These are phyloP conservation scores for Tetradesmus obliquus DNA, from an alignment of 139 green algal genomes.

Conservation along the genomic window DNA sequence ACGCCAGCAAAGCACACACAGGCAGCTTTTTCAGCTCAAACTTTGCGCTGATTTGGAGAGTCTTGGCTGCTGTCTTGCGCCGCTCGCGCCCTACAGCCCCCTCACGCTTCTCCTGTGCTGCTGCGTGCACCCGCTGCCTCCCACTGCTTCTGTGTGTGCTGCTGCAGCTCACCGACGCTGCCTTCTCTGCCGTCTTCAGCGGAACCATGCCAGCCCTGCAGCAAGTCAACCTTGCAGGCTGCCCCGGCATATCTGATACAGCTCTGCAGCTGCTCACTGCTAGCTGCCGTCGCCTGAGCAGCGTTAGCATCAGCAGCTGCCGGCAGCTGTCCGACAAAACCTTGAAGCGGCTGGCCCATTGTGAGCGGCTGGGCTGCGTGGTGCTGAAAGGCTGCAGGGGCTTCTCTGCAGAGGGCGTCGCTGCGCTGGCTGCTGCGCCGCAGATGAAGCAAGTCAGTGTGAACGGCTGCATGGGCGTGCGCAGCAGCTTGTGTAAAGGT, in stretches of 20 bases:
- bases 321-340: constrained; percentile 43
- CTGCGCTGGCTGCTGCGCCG: constrained; percentile 28
- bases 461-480: constrained; percentile 8
- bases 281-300: constrained; percentile 5
- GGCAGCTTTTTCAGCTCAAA: too few species aligned
- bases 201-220: constrained; percentile 28
- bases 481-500: background rate
- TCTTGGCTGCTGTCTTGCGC: background rate
- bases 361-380: constrained; percentile 23
- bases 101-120: background rate
- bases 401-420: constrained; percentile 29
- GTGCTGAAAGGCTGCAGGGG: constrained; percentile 1
- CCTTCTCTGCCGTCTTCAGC: constrained; percentile 30
- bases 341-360: constrained; percentile 29
- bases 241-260: background rate
- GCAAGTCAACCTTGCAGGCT: constrained; percentile 1
- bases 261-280: constrained; percentile 37
- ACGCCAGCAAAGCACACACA: too few species aligned
- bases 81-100: background rate
- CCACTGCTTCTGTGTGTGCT: background rate
- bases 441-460: constrained; percentile 23
- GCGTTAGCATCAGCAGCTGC: constrained; percentile 29
- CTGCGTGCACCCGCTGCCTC: background rate
- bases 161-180: constrained; percentile 28
- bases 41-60: too few species aligned